phyloP scores from a whole-genome alignment of 208 protist genomes.

The Paratrypanosoma confusum region DNA sequence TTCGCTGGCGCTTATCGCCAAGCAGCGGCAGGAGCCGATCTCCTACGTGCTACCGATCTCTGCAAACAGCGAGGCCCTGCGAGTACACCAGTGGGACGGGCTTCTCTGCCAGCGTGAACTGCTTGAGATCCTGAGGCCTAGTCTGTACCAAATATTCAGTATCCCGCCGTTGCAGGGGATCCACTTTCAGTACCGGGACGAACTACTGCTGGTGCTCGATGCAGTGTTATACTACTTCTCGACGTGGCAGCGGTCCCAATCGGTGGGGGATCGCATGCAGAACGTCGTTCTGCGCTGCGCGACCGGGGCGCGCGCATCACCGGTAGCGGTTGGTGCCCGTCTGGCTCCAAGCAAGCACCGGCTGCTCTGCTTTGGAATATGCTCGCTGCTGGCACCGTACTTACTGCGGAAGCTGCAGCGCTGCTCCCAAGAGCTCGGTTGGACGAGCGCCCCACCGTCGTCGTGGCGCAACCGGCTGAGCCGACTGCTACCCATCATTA shows the following conservation, averaged over 20 bases:
- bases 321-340: conserved; percentile 25
- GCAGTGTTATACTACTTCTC: conserved; percentile 55
- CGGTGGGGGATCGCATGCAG: conserved; percentile 67
- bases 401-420: conserved; percentile 63
- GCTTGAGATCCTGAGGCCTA: conserved; percentile 53
- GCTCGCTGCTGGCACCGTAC: conserved; percentile 70
- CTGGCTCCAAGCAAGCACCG: conserved; percentile 46
- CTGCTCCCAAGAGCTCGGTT: conserved; percentile 56
- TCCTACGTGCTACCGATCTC: conserved; percentile 64
- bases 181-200: conserved; percentile 70
- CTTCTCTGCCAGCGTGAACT: conserved; percentile 64
- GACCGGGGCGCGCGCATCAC: conserved; percentile 26
- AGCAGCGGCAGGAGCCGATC: conserved; percentile 57
- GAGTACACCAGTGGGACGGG: conserved; percentile 73
- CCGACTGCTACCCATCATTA: conserved; percentile 29
- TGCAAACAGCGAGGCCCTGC: conserved; percentile 62
- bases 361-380: conserved; percentile 58
- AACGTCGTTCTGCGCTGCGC: conserved; percentile 81
- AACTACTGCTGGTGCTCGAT: conserved; percentile 61
- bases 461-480: conserved; percentile 23
- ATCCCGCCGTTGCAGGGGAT: conserved; percentile 47
- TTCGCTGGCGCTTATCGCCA: conserved; percentile 59
- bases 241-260: conserved; percentile 57
- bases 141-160: conserved; percentile 56
- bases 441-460: conserved; percentile 29